Evolutionary conservation across 2,329 filamentous ascomycete genomes (phyloP).

Genomic region (Aspergillus sp.): DNA sequence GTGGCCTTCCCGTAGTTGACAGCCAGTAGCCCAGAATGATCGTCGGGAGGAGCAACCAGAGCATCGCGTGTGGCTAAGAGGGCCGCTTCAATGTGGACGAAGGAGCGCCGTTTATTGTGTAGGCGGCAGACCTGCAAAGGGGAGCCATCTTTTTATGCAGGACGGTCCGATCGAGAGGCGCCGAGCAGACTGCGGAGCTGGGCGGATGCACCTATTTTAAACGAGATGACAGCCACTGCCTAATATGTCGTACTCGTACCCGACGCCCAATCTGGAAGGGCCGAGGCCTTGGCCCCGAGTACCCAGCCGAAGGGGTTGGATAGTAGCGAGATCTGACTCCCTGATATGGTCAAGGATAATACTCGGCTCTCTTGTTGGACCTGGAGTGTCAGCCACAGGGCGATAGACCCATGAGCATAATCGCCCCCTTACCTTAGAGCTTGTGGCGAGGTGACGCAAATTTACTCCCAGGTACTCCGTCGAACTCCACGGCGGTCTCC

Average conservation of each 20-base stretch:
- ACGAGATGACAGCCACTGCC: background rate
- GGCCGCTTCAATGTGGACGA: background rate
- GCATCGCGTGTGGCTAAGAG: conserved; percentile 3
- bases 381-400: too few relatives aligned
- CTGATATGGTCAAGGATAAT: too few relatives aligned
- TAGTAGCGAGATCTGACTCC: too few relatives aligned
- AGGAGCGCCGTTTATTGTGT: background rate
- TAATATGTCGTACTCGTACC: background rate
- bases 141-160: background rate
- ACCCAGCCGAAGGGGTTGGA: too few relatives aligned
- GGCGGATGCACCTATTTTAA: background rate
- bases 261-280: background rate
- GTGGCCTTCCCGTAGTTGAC: background rate
- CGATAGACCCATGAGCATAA: too few relatives aligned
- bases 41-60: background rate
- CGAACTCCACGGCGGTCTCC: too few relatives aligned
- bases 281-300: background rate
- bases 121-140: background rate
- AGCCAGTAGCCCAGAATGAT: background rate
- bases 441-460: too few relatives aligned
- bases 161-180: too few relatives aligned
- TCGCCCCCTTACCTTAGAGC: too few relatives aligned
- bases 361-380: too few relatives aligned
- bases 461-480: too few relatives aligned
- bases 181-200: background rate